Percentiles rank a stretch among this genome's conserved stretches.
These are phyloP conservation scores for Castanospermum australe DNA, from an alignment of 306 rosid species.

Conservation along the genomic window DNA sequence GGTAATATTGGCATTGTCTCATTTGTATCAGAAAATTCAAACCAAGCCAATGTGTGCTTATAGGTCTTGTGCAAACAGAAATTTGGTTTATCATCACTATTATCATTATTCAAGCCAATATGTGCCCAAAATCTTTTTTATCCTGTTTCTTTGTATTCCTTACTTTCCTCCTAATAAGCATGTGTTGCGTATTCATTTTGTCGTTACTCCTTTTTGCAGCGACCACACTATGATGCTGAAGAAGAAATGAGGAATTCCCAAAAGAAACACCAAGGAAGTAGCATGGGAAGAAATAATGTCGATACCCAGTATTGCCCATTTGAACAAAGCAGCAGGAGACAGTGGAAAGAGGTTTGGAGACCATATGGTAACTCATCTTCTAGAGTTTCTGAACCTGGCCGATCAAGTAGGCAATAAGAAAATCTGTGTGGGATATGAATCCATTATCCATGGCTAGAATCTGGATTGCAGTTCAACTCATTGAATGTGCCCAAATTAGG, in stretches of 20 bases:
- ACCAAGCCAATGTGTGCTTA: slow-evolving; percentile 58
- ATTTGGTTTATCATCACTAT: too few relatives aligned
- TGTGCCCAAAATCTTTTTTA: too few relatives aligned
- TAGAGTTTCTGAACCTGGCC: slow-evolving; percentile 50
- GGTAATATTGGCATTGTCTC: too few relatives aligned
- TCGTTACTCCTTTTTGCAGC: slow-evolving; percentile 50
- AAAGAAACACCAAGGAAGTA: slow-evolving; percentile 65
- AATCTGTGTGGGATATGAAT: background rate
- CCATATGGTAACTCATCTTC: slow-evolving; percentile 40
- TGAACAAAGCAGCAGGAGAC: slow-evolving; percentile 52
- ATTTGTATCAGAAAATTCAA: slow-evolving; percentile 30
- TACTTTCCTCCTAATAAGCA: too few relatives aligned
- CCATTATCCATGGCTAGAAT: slow-evolving; percentile 7
- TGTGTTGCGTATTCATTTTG: slow-evolving; percentile 12
- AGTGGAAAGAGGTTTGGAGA: slow-evolving; percentile 60
- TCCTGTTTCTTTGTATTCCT: too few relatives aligned
- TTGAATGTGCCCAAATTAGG: slow-evolving; percentile 6
- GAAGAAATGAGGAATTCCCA: slow-evolving; percentile 83
- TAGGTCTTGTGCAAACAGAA: too few relatives aligned
- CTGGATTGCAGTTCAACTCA: slow-evolving; percentile 5
- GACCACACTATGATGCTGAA: slow-evolving; percentile 78
- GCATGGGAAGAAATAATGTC: slow-evolving; percentile 46
- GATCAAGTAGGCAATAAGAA: slow-evolving; percentile 42
- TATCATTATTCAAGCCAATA: too few relatives aligned
- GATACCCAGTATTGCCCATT: slow-evolving; percentile 47